Evolutionary conservation across 768 basidiomycete species (phyloP).

Genomic region (Suillus subalutaceus): DNA sequence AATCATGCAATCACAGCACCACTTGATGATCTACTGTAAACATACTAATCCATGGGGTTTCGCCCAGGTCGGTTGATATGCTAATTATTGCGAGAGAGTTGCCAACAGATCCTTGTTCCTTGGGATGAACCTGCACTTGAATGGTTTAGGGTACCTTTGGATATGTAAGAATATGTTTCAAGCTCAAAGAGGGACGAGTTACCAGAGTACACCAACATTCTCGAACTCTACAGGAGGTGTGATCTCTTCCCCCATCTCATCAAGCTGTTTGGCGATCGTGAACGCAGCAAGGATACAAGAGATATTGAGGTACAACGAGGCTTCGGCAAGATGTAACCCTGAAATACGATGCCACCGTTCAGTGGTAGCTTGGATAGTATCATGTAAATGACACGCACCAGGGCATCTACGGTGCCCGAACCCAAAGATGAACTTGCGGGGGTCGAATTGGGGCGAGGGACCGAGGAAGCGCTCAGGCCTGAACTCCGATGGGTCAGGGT

Average conservation of each 20-base stretch:
- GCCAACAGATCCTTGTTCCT: neutral
- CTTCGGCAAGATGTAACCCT: neutral
- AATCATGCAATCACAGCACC: neutral
- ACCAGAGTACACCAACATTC: neutral
- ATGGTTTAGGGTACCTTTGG: neutral
- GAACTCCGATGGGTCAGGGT: neutral
- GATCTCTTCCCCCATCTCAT: neutral
- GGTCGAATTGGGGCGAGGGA: neutral
- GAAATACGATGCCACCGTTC: neutral
- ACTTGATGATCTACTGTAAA: neutral
- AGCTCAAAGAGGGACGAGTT: neutral
- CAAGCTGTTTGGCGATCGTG: neutral
- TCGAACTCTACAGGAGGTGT: neutral
- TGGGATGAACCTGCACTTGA: neutral
- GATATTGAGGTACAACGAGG: neutral
- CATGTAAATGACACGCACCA: neutral
- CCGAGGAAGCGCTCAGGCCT: neutral
- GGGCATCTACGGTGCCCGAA: neutral
- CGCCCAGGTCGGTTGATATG: neutral
- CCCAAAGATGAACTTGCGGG: neutral
- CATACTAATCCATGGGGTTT: neutral
- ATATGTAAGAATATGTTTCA: neutral
- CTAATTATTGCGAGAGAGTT: neutral
- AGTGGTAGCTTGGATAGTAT: neutral
- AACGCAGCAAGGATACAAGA: neutral